These are phyloP conservation scores for Panicum miliaceum DNA, from an alignment of 176 grass and related monocot species.

Conservation along the genomic window DNA sequence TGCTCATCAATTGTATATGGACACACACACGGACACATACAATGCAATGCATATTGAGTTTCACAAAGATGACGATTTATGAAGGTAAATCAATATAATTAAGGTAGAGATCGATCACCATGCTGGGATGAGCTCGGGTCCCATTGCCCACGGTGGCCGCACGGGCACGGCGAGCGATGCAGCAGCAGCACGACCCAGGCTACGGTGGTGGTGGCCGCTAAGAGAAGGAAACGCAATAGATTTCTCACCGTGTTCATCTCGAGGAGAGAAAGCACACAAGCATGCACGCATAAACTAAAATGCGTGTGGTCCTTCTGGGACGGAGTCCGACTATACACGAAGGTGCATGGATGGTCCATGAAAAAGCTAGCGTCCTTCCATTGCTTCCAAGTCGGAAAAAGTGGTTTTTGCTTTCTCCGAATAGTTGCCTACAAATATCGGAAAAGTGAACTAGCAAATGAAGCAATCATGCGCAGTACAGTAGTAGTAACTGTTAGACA, in stretches of 20 bases:
- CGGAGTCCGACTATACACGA: no score
- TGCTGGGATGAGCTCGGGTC: background rate
- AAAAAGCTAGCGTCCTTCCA: background rate
- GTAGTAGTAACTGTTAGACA: no score
- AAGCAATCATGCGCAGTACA: no score
- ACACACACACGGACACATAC: background rate
- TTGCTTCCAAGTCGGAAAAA: background rate
- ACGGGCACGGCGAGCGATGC: constrained; percentile 21
- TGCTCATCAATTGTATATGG: background rate
- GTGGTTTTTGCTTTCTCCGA: background rate
- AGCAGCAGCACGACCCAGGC: background rate
- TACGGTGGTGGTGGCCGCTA: background rate
- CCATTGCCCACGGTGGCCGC: background rate
- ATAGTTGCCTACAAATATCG: no score
- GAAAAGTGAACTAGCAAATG: no score
- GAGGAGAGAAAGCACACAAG: background rate
- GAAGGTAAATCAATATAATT: no score
- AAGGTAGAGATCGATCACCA: background rate
- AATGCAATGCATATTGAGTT: background rate
- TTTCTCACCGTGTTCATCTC: constrained; percentile 18
- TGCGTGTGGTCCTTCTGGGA: no score
- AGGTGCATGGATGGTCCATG: no score
- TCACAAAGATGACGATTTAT: background rate
- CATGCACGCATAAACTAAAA: no score
- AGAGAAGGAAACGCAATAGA: constrained; percentile 38